Evolutionary conservation across 208 protist species (phyloP), one percentile per base, ranked within the genome.

Genomic region (Naegleria fowleri): DNA sequence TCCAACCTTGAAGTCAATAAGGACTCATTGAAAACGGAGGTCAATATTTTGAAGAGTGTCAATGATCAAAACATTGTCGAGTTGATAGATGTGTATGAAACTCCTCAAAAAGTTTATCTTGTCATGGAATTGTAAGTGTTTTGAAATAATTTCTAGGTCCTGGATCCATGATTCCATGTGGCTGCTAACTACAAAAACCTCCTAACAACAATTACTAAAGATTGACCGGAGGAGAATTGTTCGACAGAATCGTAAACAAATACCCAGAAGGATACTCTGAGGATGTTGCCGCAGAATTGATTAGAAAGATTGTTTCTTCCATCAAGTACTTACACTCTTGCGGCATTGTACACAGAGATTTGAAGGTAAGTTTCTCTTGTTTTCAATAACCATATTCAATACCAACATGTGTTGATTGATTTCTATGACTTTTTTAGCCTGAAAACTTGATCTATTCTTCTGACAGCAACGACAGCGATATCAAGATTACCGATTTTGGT

Each of bases 401-500:
- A n/a, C n/a, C n/a, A n/a, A n/a, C n/a, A n/a, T n/a, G n/a, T n/a
- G n/a, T n/a, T n/a, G n/a, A n/a, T n/a, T n/a, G n/a, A n/a, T n/a
- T n/a, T n/a, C n/a, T n/a, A n/a, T n/a, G n/a, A n/a, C n/a, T n/a
- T n/a, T n/a, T n/a, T n/a, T n/a, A 48, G 33, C 86, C 86, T 43
- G 86, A 90, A 90, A 90, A 90, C 29, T 55, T 92, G 22, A 40
- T 92, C 3, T 92, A 91, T 59, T 91, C 92, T 33, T 59, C 38
- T 59, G 90, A 86, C 22, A 88, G 92, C 36, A 90, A 92, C 52
- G 90, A 83, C 36, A 67, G 75, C 39, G 91, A 90, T 51, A 94
- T 94, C 6, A 94, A 94, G 90, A 94, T 94, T 43, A 88, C 92
- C 7, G 92, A 94, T 39, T 94, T 94, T 92, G 92, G 92, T 33